Percentiles rank a stretch among this genome's conserved stretches.
These are phyloP conservation scores for Cryptococcus wingfieldii DNA, from an alignment of 1,284 basidiomycete genomes.

Conservation along the genomic window DNA sequence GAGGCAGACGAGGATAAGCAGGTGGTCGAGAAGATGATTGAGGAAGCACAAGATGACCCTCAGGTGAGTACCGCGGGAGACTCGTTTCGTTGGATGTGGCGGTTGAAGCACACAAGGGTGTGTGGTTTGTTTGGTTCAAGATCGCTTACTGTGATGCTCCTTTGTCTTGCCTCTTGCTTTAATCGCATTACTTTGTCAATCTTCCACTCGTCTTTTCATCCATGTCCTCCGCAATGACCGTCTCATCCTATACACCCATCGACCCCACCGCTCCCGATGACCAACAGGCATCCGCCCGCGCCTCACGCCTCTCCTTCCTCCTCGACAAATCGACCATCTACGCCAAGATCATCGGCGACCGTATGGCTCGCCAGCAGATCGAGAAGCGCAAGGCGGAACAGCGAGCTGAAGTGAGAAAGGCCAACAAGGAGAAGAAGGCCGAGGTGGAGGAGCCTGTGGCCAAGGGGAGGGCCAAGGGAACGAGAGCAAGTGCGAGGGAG, in stretches of 20 bases:
- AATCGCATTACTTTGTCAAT: background rate
- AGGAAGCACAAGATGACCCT: constrained; percentile 37
- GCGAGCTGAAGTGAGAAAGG: constrained; percentile 37
- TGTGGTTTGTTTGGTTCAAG: constrained; percentile 1
- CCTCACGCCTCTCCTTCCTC: constrained; percentile 35
- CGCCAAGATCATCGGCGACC: constrained; percentile 48
- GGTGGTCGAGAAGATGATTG: constrained; percentile 15
- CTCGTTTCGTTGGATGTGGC: background rate
- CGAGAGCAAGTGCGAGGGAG: constrained; percentile 1
- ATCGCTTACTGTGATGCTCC: constrained; percentile 9
- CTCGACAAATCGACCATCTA: constrained; percentile 49
- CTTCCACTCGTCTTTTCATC: background rate
- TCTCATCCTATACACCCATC: background rate
- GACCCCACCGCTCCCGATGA: background rate
- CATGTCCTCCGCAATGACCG: background rate
- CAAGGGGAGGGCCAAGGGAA: background rate
- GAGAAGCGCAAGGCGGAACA: constrained; percentile 42
- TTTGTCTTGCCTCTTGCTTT: constrained; percentile 11
- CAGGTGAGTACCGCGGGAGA: constrained; percentile 14
- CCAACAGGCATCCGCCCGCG: constrained; percentile 34
- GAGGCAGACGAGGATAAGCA: constrained; percentile 8
- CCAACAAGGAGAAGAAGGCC: constrained; percentile 44
- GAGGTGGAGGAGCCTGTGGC: constrained; percentile 6
- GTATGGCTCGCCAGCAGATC: constrained; percentile 49
- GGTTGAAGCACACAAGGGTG: background rate